phyloP scores from a whole-genome alignment of 129 eudicot genomes.

The Flaveria linearis region DNA sequence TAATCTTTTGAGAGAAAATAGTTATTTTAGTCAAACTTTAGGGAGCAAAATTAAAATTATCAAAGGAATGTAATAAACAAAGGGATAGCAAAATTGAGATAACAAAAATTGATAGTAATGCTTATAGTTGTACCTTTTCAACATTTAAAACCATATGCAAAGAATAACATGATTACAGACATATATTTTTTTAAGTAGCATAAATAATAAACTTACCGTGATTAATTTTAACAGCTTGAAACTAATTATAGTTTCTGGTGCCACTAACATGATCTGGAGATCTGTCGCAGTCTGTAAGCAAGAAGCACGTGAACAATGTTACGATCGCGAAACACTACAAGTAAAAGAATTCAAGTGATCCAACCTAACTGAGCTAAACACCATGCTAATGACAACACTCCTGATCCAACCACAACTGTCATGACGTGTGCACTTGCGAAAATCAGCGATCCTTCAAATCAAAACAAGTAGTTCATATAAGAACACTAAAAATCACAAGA shows the following conservation, averaged over 20 bases:
- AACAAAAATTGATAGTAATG: too few species aligned
- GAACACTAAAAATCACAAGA: neutral
- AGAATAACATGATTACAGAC: neutral
- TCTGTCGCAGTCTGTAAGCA: constrained; percentile 65
- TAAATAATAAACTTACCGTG: constrained; percentile 47
- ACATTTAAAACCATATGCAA: neutral
- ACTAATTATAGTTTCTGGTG: constrained; percentile 62
- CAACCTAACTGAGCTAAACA: constrained; percentile 85
- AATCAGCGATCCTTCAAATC: constrained; percentile 50
- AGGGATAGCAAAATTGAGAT: too few species aligned
- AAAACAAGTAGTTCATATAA: neutral
- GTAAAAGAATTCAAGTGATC: constrained; percentile 55
- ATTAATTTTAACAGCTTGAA: constrained; percentile 67
- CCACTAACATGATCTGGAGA: constrained; percentile 64
- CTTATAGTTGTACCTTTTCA: too few species aligned
- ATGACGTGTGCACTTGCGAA: constrained; percentile 77
- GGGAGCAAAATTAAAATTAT: too few species aligned
- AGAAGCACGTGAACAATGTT: constrained; percentile 64
- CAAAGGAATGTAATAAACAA: too few species aligned
- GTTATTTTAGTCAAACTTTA: too few species aligned
- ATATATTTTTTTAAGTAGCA: neutral
- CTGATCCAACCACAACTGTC: constrained; percentile 84
- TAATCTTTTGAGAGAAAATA: too few species aligned
- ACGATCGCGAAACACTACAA: constrained; percentile 56
- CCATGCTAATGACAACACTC: constrained; percentile 80